Conservation (phyloP, 805 yeast species). For the Cyberlindnera lachancei region DNA sequence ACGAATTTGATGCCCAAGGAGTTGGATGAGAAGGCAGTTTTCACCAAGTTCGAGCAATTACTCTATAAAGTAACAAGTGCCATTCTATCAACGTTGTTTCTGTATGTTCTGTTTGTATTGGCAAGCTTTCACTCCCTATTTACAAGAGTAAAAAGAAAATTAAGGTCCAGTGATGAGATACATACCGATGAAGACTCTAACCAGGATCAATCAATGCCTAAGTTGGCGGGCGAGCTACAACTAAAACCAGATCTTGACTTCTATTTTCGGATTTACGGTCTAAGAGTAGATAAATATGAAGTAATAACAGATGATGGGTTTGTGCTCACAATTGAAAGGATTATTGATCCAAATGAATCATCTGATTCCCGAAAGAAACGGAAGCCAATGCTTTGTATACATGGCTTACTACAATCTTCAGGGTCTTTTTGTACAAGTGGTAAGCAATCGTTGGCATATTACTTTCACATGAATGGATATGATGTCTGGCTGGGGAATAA, state of each 20-base stretch:
- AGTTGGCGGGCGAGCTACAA: conserved; percentile 25
- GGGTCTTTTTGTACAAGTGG: conserved; percentile 87
- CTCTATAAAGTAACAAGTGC: background rate
- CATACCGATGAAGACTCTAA: too few species aligned
- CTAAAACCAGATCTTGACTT: conserved; percentile 53
- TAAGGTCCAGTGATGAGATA: too few species aligned
- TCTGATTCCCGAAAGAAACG: conserved; percentile 23
- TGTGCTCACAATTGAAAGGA: conserved; percentile 54
- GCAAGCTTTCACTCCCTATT: background rate
- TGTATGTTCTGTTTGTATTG: background rate
- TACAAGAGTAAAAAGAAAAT: too few species aligned
- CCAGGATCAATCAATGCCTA: too few species aligned
- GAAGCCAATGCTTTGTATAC: conserved; percentile 69
- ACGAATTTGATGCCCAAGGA: too few species aligned
- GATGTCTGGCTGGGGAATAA: conserved; percentile 93
- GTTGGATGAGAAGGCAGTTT: too few species aligned
- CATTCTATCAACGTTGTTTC: background rate
- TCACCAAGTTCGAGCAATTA: background rate
- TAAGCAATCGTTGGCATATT: conserved; percentile 62
- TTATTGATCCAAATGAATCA: conserved; percentile 39
- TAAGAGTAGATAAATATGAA: conserved; percentile 50
- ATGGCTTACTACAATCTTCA: conserved; percentile 82
- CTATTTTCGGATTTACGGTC: conserved; percentile 56
- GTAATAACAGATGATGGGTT: conserved; percentile 78
- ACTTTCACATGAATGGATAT: conserved; percentile 46